These are phyloP conservation scores for Saccharomycopsis phalli DNA, from an alignment of 1,139 yeast genomes.

Conservation along the genomic window DNA sequence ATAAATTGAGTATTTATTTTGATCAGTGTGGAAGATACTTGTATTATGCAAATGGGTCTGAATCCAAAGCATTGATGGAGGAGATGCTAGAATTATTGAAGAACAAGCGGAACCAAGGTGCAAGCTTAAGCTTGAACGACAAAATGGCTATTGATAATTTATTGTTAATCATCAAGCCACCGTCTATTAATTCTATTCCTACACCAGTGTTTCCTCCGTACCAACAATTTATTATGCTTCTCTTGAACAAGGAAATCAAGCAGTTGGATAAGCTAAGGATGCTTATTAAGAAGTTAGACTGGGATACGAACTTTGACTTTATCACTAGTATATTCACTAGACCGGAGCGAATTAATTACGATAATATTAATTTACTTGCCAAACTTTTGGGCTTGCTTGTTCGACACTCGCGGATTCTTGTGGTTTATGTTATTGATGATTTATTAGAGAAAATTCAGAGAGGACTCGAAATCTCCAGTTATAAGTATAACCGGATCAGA, in stretches of 20 bases:
- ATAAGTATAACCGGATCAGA: conserved; percentile 39
- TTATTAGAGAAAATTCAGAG: conserved; percentile 52
- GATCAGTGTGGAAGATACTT: conserved; percentile 70
- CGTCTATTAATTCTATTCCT: conserved; percentile 38
- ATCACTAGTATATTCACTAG: conserved; percentile 46
- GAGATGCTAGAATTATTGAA: conserved; percentile 51
- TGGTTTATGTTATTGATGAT: conserved; percentile 49
- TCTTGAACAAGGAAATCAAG: conserved; percentile 44
- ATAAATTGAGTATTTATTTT: conserved; percentile 54
- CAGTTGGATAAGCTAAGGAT: no score
- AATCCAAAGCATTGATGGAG: conserved; percentile 49
- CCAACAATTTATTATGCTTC: conserved; percentile 39
- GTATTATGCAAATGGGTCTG: conserved; percentile 41
- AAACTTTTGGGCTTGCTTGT: conserved; percentile 35
- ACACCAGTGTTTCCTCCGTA: conserved; percentile 34
- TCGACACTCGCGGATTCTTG: conserved; percentile 32
- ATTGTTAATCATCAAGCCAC: conserved; percentile 54
- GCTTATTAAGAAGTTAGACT: conserved; percentile 39
- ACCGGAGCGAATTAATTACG: conserved; percentile 57
- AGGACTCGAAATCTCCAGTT: conserved; percentile 62
- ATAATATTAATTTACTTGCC: conserved; percentile 44
- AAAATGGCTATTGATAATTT: conserved; percentile 55
- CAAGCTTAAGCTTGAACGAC: conserved; percentile 44
- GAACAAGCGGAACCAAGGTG: conserved; percentile 41
- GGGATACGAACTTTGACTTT: conserved; percentile 35